Percentiles rank a stretch among this genome's conserved stretches.
Conservation (phyloP, 1,284 basidiomycete species). For the Leccinum subfulvum region DNA sequence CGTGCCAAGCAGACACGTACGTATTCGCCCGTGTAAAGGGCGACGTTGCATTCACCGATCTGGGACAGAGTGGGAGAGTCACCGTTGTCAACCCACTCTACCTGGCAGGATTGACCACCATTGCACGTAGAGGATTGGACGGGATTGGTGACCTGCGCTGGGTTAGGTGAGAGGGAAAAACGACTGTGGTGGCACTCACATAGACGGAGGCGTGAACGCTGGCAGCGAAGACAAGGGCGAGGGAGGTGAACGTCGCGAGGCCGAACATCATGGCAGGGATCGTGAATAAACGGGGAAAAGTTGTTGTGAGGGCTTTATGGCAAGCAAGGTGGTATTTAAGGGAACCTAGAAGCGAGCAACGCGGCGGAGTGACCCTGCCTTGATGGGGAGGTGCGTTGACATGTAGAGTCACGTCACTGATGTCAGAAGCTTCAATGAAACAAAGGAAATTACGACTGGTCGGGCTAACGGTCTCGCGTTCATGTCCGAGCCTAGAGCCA, state of each 20-base stretch:
- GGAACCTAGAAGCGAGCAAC: slow-evolving; percentile 25
- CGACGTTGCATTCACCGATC: slow-evolving; percentile 52
- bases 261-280: slow-evolving; percentile 17
- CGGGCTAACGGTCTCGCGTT: slow-evolving; percentile 2
- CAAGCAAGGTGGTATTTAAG: slow-evolving; percentile 26
- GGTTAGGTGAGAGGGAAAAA: neutral
- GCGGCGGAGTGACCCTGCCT: slow-evolving; percentile 11
- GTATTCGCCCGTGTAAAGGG: slow-evolving; percentile 52
- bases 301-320: neutral
- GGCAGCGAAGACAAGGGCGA: slow-evolving; percentile 25
- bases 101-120: slow-evolving; percentile 50
- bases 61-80: slow-evolving; percentile 43
- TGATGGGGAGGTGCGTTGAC: slow-evolving; percentile 10
- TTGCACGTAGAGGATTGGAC: slow-evolving; percentile 41
- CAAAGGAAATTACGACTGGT: slow-evolving; percentile 7
- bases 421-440: slow-evolving; percentile 12
- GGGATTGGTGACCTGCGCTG: slow-evolving; percentile 50
- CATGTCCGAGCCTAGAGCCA: neutral
- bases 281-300: neutral
- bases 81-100: slow-evolving; percentile 65
- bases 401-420: neutral
- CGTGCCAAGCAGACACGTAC: slow-evolving; percentile 32
- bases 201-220: slow-evolving; percentile 23
- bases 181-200: slow-evolving; percentile 14
- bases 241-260: slow-evolving; percentile 9